Percentiles rank a stretch among this genome's conserved stretches.
phyloP scores from a whole-genome alignment of 208 protist species.

The Trypanosoma congolense region DNA sequence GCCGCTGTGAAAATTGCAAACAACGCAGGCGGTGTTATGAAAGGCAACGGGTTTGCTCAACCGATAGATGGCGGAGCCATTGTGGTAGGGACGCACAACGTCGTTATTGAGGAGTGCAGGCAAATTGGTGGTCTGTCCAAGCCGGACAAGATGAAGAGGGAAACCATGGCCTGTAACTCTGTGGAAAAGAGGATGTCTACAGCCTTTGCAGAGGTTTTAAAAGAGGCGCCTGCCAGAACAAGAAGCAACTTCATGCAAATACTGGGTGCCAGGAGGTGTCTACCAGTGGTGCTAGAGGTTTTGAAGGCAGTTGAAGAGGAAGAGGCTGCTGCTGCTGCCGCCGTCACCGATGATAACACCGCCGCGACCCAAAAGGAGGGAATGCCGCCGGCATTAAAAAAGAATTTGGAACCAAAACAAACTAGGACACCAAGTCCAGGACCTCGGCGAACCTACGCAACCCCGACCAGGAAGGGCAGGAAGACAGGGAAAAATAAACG shows the following conservation, averaged over 20 bases:
- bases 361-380: neutral
- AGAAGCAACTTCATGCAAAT: conserved; percentile 9
- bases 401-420: no score
- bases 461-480: neutral
- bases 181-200: neutral
- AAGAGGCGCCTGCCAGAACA: conserved; percentile 7
- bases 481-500: neutral
- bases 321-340: neutral
- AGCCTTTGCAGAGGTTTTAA: conserved; percentile 5
- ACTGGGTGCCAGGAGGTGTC: neutral
- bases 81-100: conserved; percentile 15
- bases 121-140: neutral
- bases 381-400: neutral
- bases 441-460: no score
- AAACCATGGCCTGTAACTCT: neutral
- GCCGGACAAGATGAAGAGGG: neutral
- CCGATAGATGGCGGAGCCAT: conserved; percentile 14
- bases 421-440: no score
- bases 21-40: conserved; percentile 16
- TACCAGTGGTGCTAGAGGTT: neutral
- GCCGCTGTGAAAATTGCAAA: conserved; percentile 22
- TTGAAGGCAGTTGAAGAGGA: conserved; percentile 10
- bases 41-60: conserved; percentile 17
- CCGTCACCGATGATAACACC: neutral
- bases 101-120: conserved; percentile 2